Conservation (phyloP, 768 basidiomycete genomes). For the Panaeolus cyanescens region DNA sequence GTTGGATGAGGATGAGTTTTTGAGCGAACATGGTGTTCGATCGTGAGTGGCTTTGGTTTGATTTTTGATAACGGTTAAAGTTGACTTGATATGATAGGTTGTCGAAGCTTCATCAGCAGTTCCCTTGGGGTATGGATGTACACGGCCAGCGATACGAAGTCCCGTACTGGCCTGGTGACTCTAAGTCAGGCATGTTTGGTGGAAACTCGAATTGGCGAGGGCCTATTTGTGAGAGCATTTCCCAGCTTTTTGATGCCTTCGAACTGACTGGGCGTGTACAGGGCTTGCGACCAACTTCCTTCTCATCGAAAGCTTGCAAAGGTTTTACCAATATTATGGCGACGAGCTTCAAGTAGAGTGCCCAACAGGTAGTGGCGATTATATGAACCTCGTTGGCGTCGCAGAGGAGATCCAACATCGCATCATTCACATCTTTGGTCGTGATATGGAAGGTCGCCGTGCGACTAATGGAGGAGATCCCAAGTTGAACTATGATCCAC, state of each 20-base stretch:
- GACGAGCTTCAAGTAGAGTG: conserved; percentile 93
- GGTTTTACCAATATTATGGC: conserved; percentile 98
- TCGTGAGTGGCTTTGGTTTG: conserved; percentile 63
- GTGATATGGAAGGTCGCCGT: conserved; percentile 82
- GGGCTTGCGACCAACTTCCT: conserved; percentile 98
- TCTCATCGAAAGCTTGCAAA: conserved; percentile 92
- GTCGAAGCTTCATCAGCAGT: conserved; percentile 86
- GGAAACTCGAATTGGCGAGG: conserved; percentile 99
- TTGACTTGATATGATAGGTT: conserved; percentile 48
- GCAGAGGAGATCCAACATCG: conserved; percentile 99
- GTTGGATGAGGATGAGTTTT: conserved; percentile 96
- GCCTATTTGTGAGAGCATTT: conserved; percentile 65
- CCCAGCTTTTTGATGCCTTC: no score
- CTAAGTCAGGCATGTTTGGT: conserved; percentile 96
- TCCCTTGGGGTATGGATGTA: conserved; percentile 95
- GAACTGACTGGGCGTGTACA: conserved; percentile 19
- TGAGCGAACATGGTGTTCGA: conserved; percentile 93
- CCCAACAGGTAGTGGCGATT: conserved; percentile 95
- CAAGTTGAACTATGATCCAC: conserved; percentile 86
- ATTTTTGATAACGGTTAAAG: neutral
- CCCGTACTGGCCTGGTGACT: conserved; percentile 98
- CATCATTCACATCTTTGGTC: conserved; percentile 98
- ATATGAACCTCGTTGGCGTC: conserved; percentile 91
- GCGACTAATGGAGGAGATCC: conserved; percentile 91
- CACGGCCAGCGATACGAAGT: conserved; percentile 92